Percentiles rank a stretch among this genome's conserved stretches.
Conservation (phyloP, 1,139 yeast genomes). For the Hansenula lynferdii region DNA sequence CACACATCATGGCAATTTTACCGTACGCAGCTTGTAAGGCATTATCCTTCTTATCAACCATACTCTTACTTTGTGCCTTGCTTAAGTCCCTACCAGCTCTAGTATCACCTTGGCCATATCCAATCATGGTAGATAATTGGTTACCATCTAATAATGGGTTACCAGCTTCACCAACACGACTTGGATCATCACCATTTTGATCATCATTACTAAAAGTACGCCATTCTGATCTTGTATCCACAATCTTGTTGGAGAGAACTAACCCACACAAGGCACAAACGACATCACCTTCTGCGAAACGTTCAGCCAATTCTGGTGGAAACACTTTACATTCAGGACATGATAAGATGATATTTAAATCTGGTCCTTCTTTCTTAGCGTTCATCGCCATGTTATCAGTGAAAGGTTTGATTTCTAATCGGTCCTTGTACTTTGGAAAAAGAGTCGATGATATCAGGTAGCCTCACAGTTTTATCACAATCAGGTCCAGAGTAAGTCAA, state of each 20-base stretch:
- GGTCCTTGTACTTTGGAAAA: no score
- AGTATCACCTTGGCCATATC: slow-evolving; percentile 70
- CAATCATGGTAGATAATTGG: slow-evolving; percentile 89
- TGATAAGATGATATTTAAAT: slow-evolving; percentile 82
- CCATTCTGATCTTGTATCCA: slow-evolving; percentile 97
- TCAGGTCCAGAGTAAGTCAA: slow-evolving; percentile 2
- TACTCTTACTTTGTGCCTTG: slow-evolving; percentile 81
- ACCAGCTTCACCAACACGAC: slow-evolving; percentile 99
- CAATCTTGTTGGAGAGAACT: slow-evolving; percentile 86
- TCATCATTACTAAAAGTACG: slow-evolving; percentile 96
- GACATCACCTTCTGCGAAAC: slow-evolving; percentile 96
- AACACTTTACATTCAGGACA: slow-evolving; percentile 96
- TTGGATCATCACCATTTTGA: slow-evolving; percentile 97
- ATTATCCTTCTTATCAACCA: slow-evolving; percentile 83
- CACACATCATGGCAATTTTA: slow-evolving; percentile 93
- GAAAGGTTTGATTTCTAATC: slow-evolving; percentile 1
- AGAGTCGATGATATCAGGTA: no score
- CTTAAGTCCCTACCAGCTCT: slow-evolving; percentile 81
- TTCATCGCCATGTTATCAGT: slow-evolving; percentile 5
- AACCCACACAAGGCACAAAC: slow-evolving; percentile 97
- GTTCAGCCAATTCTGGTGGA: slow-evolving; percentile 93
- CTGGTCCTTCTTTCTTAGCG: slow-evolving; percentile 45
- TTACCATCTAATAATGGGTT: slow-evolving; percentile 90
- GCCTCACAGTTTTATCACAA: not conserved
- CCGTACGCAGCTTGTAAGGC: slow-evolving; percentile 88